A percentile compares a stretch with the other conserved stretches of the same genome.
phyloP scores from a whole-genome alignment of 176 grass and related monocot genomes.

The Oropetium thomaeum region DNA sequence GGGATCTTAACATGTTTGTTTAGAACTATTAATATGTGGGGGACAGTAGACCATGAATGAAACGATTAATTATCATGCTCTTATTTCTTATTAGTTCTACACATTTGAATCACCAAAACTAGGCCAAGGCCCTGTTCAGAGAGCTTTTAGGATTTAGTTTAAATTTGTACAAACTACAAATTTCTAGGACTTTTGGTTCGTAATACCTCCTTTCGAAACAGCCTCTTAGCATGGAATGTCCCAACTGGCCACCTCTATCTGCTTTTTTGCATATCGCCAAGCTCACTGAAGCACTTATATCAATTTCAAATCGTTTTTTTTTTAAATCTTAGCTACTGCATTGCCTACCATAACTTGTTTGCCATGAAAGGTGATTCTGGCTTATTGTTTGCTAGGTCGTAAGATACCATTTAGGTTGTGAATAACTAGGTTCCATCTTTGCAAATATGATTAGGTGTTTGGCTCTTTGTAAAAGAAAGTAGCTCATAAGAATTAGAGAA shows the following conservation, averaged over 20 bases:
- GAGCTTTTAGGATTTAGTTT: background rate
- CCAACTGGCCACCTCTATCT: too few species aligned
- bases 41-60: constrained; percentile 8
- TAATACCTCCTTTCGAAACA: background rate
- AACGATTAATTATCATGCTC: background rate
- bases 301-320: constrained; percentile 4
- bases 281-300: background rate
- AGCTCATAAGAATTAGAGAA: constrained; percentile 1
- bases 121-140: background rate
- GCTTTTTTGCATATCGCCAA: background rate
- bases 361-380: constrained; percentile 4
- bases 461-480: background rate
- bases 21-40: background rate
- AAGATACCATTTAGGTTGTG: background rate
- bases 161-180: background rate
- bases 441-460: background rate
- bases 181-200: background rate
- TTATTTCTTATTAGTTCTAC: background rate
- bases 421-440: background rate
- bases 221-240: background rate
- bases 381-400: background rate
- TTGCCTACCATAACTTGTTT: too few species aligned
- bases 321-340: constrained; percentile 4
- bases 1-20: background rate
- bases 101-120: constrained; percentile 12